phyloP scores from a whole-genome alignment of 2,329 filamentous ascomycete genomes.

The Xylaria arbuscula region DNA sequence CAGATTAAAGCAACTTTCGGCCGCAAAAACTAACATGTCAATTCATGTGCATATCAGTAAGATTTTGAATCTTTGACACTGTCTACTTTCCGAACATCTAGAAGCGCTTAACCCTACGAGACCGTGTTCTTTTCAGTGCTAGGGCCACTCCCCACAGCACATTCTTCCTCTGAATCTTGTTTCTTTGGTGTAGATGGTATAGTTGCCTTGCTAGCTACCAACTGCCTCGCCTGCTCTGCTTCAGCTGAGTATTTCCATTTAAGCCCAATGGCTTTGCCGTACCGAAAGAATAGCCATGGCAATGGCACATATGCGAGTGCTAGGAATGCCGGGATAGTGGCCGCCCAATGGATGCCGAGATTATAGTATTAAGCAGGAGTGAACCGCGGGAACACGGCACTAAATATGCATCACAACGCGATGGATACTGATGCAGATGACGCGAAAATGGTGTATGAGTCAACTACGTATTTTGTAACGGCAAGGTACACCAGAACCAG shows the following conservation, averaged over 20 bases:
- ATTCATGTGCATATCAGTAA: not conserved
- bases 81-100: not conserved
- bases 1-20: no score
- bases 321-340: constrained; percentile 76
- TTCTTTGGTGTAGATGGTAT: not conserved
- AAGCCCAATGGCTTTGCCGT: constrained; percentile 69
- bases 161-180: not conserved
- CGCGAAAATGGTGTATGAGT: constrained; percentile 75
- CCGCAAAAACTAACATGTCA: not conserved
- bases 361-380: constrained; percentile 63
- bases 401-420: constrained; percentile 67
- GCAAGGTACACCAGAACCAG: constrained; percentile 65
- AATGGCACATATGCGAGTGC: constrained; percentile 76
- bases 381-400: constrained; percentile 69
- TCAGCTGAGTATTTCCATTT: constrained; percentile 75
- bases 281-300: constrained; percentile 79
- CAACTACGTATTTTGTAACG: constrained; percentile 66
- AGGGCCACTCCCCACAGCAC: not conserved
- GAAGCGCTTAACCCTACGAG: not conserved
- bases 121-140: not conserved
- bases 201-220: not conserved
- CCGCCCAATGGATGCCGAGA: constrained; percentile 79
- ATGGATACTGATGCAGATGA: constrained; percentile 69
- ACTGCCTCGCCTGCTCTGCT: constrained; percentile 51
- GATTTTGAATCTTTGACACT: not conserved